These are phyloP conservation scores for Mycena epipterygia DNA, from an alignment of 768 basidiomycete genomes.

Conservation along the genomic window DNA sequence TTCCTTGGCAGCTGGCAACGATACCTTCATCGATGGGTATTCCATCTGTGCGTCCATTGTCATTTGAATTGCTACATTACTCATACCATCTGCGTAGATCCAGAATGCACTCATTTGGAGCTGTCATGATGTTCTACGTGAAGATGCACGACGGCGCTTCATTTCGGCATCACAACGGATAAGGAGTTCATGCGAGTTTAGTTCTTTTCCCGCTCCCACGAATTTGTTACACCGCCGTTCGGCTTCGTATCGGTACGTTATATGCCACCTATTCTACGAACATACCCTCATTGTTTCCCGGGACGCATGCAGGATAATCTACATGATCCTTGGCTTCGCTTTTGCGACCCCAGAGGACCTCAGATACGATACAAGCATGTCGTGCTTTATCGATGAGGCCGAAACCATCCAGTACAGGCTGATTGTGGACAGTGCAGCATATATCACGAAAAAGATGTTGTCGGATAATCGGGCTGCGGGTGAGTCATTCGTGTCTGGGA, in stretches of 20 bases:
- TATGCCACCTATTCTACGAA: not conserved
- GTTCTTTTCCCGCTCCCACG: not conserved
- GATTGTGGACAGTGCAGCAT: not conserved
- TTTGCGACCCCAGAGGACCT: not conserved
- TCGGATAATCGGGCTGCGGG: not conserved
- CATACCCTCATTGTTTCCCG: not conserved
- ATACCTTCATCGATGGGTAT: not conserved
- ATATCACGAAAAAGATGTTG: not conserved
- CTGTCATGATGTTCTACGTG: not conserved
- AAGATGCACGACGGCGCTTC: not conserved
- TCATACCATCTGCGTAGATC: not conserved
- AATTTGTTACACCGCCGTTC: not conserved
- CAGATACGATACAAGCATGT: slow-evolving; percentile 8
- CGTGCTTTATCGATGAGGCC: not conserved
- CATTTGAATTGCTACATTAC: not conserved
- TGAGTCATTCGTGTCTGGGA: not conserved
- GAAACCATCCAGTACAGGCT: not conserved
- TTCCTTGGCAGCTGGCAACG: not conserved
- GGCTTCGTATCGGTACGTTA: not conserved
- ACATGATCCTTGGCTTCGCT: not conserved
- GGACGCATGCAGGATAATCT: not conserved
- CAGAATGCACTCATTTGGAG: not conserved
- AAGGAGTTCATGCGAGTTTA: not conserved
- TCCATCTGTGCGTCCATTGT: not conserved
- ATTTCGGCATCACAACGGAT: not conserved